Evolutionary conservation across 2,329 filamentous ascomycete species (phyloP).

Genomic region (Lanzia echinophila): DNA sequence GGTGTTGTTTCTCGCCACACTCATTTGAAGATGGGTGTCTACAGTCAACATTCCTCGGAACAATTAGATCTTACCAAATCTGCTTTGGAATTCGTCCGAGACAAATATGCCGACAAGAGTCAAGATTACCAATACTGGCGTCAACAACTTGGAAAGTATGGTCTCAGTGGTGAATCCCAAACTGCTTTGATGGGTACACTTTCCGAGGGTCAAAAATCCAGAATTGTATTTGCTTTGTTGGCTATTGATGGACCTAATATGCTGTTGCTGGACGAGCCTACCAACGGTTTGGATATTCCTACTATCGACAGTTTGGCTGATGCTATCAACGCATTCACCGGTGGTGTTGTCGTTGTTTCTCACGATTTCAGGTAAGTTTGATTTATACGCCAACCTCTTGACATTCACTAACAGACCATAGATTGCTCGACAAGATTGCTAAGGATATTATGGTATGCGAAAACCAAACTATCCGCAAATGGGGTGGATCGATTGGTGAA

Average conservation of each 20-base stretch:
- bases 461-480: constrained; percentile 86
- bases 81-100: constrained; percentile 91
- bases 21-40: constrained; percentile 95
- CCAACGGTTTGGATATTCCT: constrained; percentile 97
- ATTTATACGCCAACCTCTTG: neutral
- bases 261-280: constrained; percentile 95
- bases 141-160: constrained; percentile 92
- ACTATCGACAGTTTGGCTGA: constrained; percentile 97
- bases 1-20: constrained; percentile 87
- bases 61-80: constrained; percentile 98
- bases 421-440: constrained; percentile 98
- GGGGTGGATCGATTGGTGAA: constrained; percentile 82
- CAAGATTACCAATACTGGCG: constrained; percentile 99
- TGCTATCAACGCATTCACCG: constrained; percentile 88
- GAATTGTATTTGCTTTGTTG: constrained; percentile 94
- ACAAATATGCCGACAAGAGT: constrained; percentile 82
- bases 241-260: constrained; percentile 97
- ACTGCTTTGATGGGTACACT: constrained; percentile 96
- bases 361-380: constrained; percentile 90
- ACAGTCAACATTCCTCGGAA: constrained; percentile 97
- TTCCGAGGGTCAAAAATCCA: constrained; percentile 94
- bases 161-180: constrained; percentile 86
- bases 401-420: constrained; percentile 31
- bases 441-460: constrained; percentile 99
- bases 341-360: constrained; percentile 94